Percentiles rank a stretch among this genome's conserved stretches.
Conservation (phyloP, 2,329 filamentous ascomycete genomes). For the Lachnellula arida region DNA sequence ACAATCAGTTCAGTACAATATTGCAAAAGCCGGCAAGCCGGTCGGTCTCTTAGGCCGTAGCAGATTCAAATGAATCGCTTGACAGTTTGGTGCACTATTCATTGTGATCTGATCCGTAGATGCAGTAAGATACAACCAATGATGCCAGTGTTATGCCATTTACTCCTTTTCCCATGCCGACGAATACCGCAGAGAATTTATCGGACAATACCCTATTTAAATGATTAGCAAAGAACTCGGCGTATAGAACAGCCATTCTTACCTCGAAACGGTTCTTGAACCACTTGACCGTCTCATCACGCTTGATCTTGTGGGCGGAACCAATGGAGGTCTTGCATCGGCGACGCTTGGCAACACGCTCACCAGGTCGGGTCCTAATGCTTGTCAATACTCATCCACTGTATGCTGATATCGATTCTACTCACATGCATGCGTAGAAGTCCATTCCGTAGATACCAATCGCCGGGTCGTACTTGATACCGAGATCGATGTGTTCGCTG, state of each 20-base stretch:
- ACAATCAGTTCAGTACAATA: too few species aligned
- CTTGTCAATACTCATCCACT: constrained; percentile 8
- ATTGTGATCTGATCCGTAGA: constrained; percentile 33
- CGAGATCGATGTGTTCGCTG: constrained; percentile 99
- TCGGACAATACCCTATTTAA: constrained; percentile 84
- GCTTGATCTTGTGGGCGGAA: constrained; percentile 86
- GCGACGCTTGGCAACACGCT: constrained; percentile 94
- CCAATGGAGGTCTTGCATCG: constrained; percentile 85
- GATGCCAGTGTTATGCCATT: constrained; percentile 20
- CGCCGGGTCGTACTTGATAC: constrained; percentile 99
- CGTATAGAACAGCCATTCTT: not conserved
- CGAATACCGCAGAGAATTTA: constrained; percentile 50
- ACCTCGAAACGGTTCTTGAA: constrained; percentile 58
- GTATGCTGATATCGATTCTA: constrained; percentile 22
- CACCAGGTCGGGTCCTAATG: constrained; percentile 83
- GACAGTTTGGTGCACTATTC: constrained; percentile 43
- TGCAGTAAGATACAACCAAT: constrained; percentile 30
- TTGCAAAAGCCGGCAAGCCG: constrained; percentile 60
- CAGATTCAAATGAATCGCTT: constrained; percentile 50
- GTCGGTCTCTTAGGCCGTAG: constrained; percentile 71
- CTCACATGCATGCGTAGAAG: constrained; percentile 99
- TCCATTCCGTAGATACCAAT: constrained; percentile 99
- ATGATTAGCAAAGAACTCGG: not conserved
- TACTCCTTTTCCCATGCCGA: constrained; percentile 26
- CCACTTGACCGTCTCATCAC: constrained; percentile 96